Conservation (phyloP, 2,329 filamentous ascomycete species). For the Neofusicoccum laricinum region DNA sequence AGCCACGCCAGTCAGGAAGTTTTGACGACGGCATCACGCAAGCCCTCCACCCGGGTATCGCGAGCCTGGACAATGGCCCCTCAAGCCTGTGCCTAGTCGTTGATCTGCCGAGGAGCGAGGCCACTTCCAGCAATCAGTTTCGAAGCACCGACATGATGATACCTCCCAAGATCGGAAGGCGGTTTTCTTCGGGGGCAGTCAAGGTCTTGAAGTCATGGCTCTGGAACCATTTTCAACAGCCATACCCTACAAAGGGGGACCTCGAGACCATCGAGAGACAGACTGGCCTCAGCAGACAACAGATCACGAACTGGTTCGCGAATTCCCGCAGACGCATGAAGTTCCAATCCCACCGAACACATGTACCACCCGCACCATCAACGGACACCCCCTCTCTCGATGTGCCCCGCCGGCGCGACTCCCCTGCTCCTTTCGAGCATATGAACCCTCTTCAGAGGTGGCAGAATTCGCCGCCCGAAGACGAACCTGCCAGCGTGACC, state of each 20-base stretch:
- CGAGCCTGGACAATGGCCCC: no score
- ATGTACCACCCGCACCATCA: background rate
- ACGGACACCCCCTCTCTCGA: background rate
- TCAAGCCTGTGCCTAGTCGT: no score
- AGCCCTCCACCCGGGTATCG: no score
- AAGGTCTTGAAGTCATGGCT: conserved; percentile 27
- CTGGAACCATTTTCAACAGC: conserved; percentile 19
- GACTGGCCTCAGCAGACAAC: conserved; percentile 26
- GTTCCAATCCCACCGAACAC: conserved; percentile 17
- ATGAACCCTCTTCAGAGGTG: conserved; percentile 28
- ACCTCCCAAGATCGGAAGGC: conserved; percentile 16
- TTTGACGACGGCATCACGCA: no score
- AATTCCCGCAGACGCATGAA: conserved; percentile 28
- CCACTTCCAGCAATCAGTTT: no score
- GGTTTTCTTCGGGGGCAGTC: conserved; percentile 27
- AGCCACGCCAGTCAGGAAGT: no score
- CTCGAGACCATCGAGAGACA: conserved; percentile 22
- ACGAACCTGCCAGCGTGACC: conserved; percentile 25
- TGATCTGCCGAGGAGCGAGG: no score
- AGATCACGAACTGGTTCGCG: conserved; percentile 30
- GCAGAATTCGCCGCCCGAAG: conserved; percentile 29
- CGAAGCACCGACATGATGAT: background rate
- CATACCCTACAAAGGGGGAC: conserved; percentile 18
- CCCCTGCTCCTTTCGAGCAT: background rate
- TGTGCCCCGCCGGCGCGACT: conserved; percentile 13